Evolutionary conservation across 768 basidiomycete species (phyloP).

Genomic region (Clavaria fumosa): DNA sequence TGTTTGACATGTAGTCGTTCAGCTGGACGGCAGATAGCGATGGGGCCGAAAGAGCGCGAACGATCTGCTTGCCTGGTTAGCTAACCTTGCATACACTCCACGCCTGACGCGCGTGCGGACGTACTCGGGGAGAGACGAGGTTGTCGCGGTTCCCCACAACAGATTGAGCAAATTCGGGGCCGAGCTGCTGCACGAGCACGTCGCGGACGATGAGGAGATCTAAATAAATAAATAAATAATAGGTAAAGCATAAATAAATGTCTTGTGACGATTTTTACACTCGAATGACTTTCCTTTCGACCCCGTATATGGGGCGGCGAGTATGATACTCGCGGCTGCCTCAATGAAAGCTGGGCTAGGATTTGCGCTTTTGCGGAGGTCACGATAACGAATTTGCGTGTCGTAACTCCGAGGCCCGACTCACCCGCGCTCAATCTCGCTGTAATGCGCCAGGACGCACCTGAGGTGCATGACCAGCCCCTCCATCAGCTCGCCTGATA

Average conservation of each 20-base stretch:
- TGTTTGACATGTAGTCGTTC: slow-evolving; percentile 36
- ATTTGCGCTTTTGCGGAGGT: slow-evolving; percentile 17
- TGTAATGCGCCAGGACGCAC: slow-evolving; percentile 40
- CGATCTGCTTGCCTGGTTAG: slow-evolving; percentile 22
- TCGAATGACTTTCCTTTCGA: slow-evolving; percentile 43
- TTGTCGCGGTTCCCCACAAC: slow-evolving; percentile 34
- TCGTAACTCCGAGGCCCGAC: slow-evolving; percentile 11
- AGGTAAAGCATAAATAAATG: neutral
- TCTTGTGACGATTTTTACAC: neutral
- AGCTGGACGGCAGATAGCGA: slow-evolving; percentile 41
- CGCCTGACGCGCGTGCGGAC: slow-evolving; percentile 2
- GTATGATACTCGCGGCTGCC: slow-evolving; percentile 54
- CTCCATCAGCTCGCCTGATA: slow-evolving; percentile 45
- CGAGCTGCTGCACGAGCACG: slow-evolving; percentile 38
- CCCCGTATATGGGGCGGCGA: slow-evolving; percentile 37
- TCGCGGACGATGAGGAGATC: slow-evolving; percentile 44
- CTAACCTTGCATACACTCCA: neutral
- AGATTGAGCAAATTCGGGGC: slow-evolving; percentile 40
- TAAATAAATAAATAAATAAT: slow-evolving; percentile 16
- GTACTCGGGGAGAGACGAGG: slow-evolving; percentile 38
- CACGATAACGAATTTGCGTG: slow-evolving; percentile 1
- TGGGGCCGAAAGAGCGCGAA: slow-evolving; percentile 35
- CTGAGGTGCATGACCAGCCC: slow-evolving; percentile 52
- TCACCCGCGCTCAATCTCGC: slow-evolving; percentile 38
- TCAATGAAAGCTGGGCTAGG: slow-evolving; percentile 42